A percentile compares a stretch with the other conserved stretches of the same genome.
These are phyloP conservation scores for Kluyveromyces siamensis DNA, from an alignment of 805 yeast species.

Conservation along the genomic window DNA sequence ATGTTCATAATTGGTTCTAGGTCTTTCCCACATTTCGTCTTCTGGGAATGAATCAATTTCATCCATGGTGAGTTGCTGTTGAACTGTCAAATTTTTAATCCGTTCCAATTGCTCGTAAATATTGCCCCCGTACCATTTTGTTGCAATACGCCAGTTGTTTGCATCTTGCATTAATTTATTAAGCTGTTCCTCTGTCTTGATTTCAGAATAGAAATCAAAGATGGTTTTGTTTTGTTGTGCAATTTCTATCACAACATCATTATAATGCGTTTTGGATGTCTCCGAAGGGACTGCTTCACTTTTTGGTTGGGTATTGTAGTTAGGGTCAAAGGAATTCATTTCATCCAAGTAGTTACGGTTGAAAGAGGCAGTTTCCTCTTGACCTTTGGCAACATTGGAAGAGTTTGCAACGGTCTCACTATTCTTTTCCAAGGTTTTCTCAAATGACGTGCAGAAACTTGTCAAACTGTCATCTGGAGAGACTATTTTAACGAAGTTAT, in stretches of 20 bases:
- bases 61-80: neutral
- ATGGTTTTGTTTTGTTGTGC: conserved; percentile 12
- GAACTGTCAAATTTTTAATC: neutral
- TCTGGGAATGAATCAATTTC: neutral
- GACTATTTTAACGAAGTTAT: conserved; percentile 14
- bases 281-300: neutral
- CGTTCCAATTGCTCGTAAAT: conserved; percentile 1
- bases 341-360: neutral
- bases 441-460: neutral
- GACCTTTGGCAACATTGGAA: neutral
- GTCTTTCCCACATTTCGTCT: neutral
- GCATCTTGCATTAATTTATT: conserved; percentile 5
- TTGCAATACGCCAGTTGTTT: conserved; percentile 1
- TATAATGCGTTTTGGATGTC: neutral
- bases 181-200: conserved; percentile 11
- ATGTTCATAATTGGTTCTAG: too few relatives aligned
- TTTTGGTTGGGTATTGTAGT: neutral
- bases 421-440: neutral
- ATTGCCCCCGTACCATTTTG: conserved; percentile 1
- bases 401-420: neutral
- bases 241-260: conserved; percentile 15
- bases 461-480: conserved; percentile 6
- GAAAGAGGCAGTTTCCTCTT: neutral
- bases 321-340: neutral
- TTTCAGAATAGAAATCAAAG: conserved; percentile 18